These are phyloP conservation scores for Fusarium falciforme DNA, from an alignment of 2,329 filamentous ascomycete species.

Conservation along the genomic window DNA sequence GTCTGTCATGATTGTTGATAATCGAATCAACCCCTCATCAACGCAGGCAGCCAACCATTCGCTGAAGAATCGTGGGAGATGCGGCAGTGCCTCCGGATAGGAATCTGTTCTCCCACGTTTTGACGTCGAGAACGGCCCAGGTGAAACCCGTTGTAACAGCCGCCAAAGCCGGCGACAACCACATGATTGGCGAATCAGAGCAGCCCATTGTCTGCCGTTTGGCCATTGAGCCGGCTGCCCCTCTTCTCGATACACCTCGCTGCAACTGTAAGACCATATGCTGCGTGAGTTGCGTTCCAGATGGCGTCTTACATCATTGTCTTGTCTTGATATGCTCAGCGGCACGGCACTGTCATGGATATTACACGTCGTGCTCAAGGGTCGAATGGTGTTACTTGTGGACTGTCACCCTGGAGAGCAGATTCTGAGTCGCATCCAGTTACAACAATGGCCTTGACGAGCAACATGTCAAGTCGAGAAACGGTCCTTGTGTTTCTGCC, in stretches of 20 bases:
- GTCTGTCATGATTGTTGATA: neutral
- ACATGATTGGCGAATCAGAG: conserved; percentile 25
- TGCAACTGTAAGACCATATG: conserved; percentile 14
- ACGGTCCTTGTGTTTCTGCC: conserved; percentile 1
- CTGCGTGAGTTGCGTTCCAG: conserved; percentile 25
- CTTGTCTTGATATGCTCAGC: conserved; percentile 2
- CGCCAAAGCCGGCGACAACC: conserved; percentile 16
- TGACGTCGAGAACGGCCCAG: conserved; percentile 19
- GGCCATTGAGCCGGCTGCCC: conserved; percentile 18
- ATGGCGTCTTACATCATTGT: conserved; percentile 22
- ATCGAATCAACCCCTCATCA: neutral
- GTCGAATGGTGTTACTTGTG: conserved; percentile 17
- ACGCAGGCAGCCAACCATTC: conserved; percentile 1
- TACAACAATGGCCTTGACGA: conserved; percentile 11
- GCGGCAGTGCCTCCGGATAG: conserved; percentile 1
- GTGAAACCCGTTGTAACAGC: conserved; percentile 32
- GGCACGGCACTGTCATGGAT: neutral
- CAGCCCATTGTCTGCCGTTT: conserved; percentile 6
- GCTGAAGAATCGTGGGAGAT: conserved; percentile 5
- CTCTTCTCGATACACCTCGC: conserved; percentile 7
- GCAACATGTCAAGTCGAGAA: conserved; percentile 2
- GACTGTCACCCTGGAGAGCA: neutral
- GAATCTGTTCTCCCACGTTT: conserved; percentile 22
- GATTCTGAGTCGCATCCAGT: conserved; percentile 5
- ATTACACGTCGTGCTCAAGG: conserved; percentile 10